These are phyloP conservation scores for Podospora australis DNA, from an alignment of 495 filamentous ascomycete species.

Conservation along the genomic window DNA sequence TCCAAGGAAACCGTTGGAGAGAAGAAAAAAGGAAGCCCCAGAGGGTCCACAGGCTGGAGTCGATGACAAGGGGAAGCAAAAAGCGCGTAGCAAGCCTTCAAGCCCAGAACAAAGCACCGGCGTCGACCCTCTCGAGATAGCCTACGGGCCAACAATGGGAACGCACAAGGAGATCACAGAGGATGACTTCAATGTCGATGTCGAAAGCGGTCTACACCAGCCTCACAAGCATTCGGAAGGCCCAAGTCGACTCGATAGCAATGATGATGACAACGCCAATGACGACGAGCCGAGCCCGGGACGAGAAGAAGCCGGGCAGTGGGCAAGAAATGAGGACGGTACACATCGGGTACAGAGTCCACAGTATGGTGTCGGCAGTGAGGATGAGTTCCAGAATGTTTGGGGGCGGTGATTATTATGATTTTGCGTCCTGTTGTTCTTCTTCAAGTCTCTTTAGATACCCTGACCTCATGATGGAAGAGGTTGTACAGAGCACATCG, in stretches of 20 bases:
- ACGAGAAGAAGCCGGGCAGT: conserved; percentile 13
- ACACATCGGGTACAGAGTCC: conserved; percentile 1
- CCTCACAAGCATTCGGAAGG: conserved; percentile 15
- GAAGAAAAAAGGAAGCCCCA: conserved; percentile 24
- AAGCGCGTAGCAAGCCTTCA: conserved; percentile 15
- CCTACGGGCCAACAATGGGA: conserved; percentile 25
- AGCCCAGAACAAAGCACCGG: conserved; percentile 16
- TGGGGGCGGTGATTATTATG: conserved; percentile 20
- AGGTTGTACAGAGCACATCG: neutral
- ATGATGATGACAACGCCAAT: too few species aligned
- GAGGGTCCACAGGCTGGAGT: conserved; percentile 21
- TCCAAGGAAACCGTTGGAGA: conserved; percentile 17
- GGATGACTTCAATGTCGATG: conserved; percentile 27
- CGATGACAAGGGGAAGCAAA: conserved; percentile 26
- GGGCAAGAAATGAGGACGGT: conserved; percentile 7
- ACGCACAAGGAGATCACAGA: conserved; percentile 21
- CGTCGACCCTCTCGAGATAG: conserved; percentile 29
- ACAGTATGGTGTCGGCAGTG: conserved; percentile 16
- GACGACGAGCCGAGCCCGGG: conserved; percentile 8
- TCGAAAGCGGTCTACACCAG: conserved; percentile 15
- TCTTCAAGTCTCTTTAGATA: conserved; percentile 4
- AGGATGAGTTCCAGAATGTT: conserved; percentile 28
- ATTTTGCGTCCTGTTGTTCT: neutral
- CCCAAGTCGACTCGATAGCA: too few species aligned
- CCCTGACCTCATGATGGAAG: conserved; percentile 2